phyloP scores from a whole-genome alignment of 1,284 basidiomycete species.

The Tilletia horrida region DNA sequence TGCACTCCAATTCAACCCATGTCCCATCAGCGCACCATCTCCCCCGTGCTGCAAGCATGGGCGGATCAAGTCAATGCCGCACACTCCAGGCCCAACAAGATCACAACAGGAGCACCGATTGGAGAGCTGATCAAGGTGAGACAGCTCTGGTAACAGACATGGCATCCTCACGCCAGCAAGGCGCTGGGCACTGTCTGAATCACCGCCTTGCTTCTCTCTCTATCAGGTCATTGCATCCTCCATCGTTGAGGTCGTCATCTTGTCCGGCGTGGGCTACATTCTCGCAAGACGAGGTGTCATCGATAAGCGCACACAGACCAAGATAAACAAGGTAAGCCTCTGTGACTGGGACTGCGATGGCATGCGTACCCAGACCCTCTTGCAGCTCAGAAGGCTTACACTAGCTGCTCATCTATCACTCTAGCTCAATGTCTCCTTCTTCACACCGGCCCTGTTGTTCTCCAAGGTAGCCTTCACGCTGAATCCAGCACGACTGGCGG shows the following conservation, averaged over 20 bases:
- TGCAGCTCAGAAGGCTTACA: not conserved
- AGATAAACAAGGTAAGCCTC: slow-evolving; percentile 47
- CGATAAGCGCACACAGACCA: slow-evolving; percentile 83
- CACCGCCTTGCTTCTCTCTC: not conserved
- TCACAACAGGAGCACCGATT: not conserved
- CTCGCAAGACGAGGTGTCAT: slow-evolving; percentile 75
- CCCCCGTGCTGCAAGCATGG: slow-evolving; percentile 2
- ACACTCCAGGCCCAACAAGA: not conserved
- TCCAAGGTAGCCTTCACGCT: slow-evolving; percentile 79
- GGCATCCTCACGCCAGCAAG: not conserved
- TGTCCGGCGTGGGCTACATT: slow-evolving; percentile 80
- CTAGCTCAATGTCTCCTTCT: slow-evolving; percentile 68
- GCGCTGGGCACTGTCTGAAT: not conserved
- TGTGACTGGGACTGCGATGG: not conserved
- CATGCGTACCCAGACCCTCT: not conserved
- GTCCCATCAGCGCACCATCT: not conserved
- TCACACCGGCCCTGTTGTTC: slow-evolving; percentile 87
- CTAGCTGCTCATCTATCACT: slow-evolving; percentile 4
- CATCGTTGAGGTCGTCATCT: slow-evolving; percentile 80
- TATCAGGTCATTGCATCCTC: slow-evolving; percentile 58
- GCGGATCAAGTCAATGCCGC: not conserved
- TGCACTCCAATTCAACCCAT: not conserved
- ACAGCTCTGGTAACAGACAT: not conserved
- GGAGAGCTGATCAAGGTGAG: slow-evolving; percentile 17
- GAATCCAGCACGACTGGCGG: slow-evolving; percentile 69